Evolutionary conservation across 768 basidiomycete genomes (phyloP).

Genomic region (Dendrothele bispora): DNA sequence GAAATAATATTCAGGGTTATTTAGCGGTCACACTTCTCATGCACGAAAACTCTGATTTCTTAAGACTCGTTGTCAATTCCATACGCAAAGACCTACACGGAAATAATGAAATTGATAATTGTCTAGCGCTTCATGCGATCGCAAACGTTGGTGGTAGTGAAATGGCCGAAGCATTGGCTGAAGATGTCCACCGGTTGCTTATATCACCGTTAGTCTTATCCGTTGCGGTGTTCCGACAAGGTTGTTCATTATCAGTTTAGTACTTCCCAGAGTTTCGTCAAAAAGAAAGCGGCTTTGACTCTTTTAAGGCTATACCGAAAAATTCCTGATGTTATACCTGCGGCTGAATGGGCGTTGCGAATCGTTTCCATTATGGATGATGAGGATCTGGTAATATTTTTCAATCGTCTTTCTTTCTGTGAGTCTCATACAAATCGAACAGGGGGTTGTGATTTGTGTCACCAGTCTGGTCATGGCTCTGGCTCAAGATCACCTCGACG

Average conservation of each 20-base stretch:
- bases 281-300: constrained; percentile 97
- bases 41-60: constrained; percentile 98
- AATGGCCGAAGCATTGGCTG: constrained; percentile 94
- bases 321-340: constrained; percentile 91
- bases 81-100: constrained; percentile 97
- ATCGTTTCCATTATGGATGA: constrained; percentile 98
- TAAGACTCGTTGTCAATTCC: constrained; percentile 95
- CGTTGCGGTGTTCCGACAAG: background rate
- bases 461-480: constrained; percentile 92
- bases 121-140: constrained; percentile 95
- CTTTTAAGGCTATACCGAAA: constrained; percentile 92
- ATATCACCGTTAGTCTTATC: constrained; percentile 79
- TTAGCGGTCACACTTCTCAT: constrained; percentile 95
- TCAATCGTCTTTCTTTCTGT: constrained; percentile 1
- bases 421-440: constrained; percentile 6
- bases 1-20: constrained; percentile 69
- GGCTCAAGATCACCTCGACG: constrained; percentile 91
- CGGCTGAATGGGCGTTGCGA: constrained; percentile 92
- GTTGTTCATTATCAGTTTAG: constrained; percentile 40
- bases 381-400: constrained; percentile 64
- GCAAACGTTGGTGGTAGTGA: constrained; percentile 97
- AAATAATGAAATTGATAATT: constrained; percentile 93
- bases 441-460: constrained; percentile 95
- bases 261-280: constrained; percentile 92
- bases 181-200: constrained; percentile 91